Base-by-base conservation (phyloP, 306 rosid genomes). In the Astragalus membranaceus region DNA sequence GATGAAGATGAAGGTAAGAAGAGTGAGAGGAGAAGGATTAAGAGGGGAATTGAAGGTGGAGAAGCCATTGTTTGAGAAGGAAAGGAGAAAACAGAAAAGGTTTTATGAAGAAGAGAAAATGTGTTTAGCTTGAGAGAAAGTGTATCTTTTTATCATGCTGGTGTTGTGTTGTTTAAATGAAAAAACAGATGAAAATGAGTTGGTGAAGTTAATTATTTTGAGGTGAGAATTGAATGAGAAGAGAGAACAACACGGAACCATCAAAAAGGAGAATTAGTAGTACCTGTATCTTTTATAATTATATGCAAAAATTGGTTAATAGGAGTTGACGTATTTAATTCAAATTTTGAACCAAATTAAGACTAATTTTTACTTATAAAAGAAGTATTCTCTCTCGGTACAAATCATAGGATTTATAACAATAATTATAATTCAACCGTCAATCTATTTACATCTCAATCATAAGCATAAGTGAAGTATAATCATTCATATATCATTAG, bases 1-100 rank as follows among this genome's bases (percentile, higher is more conserved):
- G 96, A 82, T 6, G 56, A 8, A 0, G 65, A 69, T 0, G 79
- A 71, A 3, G 88, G 8, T 68, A 66, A 3, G 55, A 65, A 12
- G 15, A 60, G 8, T 1, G 77, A 3, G 5, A 65, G n/a, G 13
- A 84, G 37, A 8, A 66, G 8, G 2, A 86, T 39, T 35, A 67
- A 23, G 10, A 70, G 23, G 20, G 4, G 43, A 26, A 44, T 3
- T 10, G 72, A 36, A 8, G 10, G 10, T 11, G 60, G 15, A 14
- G 56, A 49, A 48, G 79, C 81, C 93, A 85, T 87, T 47, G 78
- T 3, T 54, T 3, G 26, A 8, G 29, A 14, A 3, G 15, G 13
- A 6, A 29, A 7, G 3, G 8, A 16, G 11, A 5, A 8, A 20
- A 20, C 1, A 20, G 23, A 20, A 8, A 5, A 16, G 30, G 30